Percentiles rank a stretch among this genome's conserved stretches.
Evolutionary conservation across 352 stramenopile genomes (phyloP).

Genomic region (Elongisporangium senticosum): DNA sequence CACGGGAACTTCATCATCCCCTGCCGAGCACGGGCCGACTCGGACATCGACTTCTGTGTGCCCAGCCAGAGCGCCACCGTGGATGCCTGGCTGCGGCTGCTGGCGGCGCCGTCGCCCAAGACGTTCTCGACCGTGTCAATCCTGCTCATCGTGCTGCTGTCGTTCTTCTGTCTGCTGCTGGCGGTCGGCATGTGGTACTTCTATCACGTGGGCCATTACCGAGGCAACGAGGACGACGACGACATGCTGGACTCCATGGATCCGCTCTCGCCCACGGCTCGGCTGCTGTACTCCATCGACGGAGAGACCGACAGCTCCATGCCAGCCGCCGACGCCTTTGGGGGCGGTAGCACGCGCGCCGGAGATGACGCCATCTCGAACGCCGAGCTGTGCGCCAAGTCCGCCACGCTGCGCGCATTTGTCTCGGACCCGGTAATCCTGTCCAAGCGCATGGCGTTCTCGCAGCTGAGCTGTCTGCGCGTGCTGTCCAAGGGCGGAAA

Average conservation of each 20-base stretch:
- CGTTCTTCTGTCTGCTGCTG: slow-evolving; percentile 31
- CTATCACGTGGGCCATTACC: slow-evolving; percentile 13
- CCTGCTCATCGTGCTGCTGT: slow-evolving; percentile 35
- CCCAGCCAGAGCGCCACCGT: slow-evolving; percentile 27
- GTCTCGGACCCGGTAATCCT: slow-evolving; percentile 64
- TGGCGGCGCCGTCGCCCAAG: slow-evolving; percentile 20
- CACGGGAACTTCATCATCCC: slow-evolving; percentile 60
- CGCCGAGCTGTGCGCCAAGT: slow-evolving; percentile 57
- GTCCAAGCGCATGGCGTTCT: slow-evolving; percentile 71
- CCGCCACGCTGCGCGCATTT: slow-evolving; percentile 45
- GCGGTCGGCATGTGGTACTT: slow-evolving; percentile 43
- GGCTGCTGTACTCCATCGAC: neutral
- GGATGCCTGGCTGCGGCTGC: slow-evolving; percentile 54
- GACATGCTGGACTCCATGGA: slow-evolving; percentile 11
- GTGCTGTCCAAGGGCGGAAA: slow-evolving; percentile 72
- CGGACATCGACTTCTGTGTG: slow-evolving; percentile 42
- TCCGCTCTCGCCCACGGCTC: slow-evolving; percentile 35
- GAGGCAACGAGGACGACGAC: slow-evolving; percentile 9
- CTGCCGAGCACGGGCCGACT: slow-evolving; percentile 41
- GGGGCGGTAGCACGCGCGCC: slow-evolving; percentile 21
- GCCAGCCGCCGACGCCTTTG: neutral
- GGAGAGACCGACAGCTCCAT: neutral
- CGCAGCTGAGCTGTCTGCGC: slow-evolving; percentile 64
- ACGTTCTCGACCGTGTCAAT: slow-evolving; percentile 54
- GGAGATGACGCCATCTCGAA: slow-evolving; percentile 53